Evolutionary conservation across 371 early-diverging fungal genomes (phyloP), one percentile per base, ranked within the genome.

Genomic region (Fennellomyces sp.): DNA sequence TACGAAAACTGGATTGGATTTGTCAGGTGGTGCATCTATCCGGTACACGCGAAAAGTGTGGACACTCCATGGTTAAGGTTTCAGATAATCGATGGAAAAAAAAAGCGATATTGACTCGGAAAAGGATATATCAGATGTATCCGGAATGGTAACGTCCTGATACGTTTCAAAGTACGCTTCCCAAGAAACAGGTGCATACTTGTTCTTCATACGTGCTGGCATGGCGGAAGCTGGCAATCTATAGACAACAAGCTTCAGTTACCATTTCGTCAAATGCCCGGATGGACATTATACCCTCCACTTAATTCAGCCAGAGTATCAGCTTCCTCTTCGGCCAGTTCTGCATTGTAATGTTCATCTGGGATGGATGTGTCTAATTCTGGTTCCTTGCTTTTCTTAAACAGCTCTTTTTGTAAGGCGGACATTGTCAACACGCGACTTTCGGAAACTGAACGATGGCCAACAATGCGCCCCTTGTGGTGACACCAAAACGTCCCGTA

Each of bases 1-100:
- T 36, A 94, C 79, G 79, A 94, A 91, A 11, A 94, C 56, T 0
- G 94, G 93, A 0, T 65, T 63, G 13, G 65, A 59, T 57, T 54
- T 49, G 33, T 66, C 39, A 7, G 39, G 58, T 3, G 19, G n/a
- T n/a, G 69, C 61, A 5, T 60, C 45, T 10, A 45, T 72, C 27
- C 55, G 65, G 50, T 75, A 75, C 17, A 73, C 60, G 21, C 75
- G 73, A 69, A 76, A 74, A 52, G 41, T 42, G 70, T 76, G 52
- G 27, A 6, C 8, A 31, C 35, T 11, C 41, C 13, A 17, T 11
- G 29, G 25, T 33, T 2, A 52, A 42, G 8, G 33, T 8, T 12
- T 31, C 15, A 41, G 42, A 39, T 23, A 41, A 13, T 10, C n/a
- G n/a, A n/a, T n/a, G n/a, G n/a, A 56, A 29, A 39, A 4, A 54